A percentile compares a stretch with the other conserved stretches of the same genome.
These are phyloP conservation scores for Microbotryum violaceum DNA, from an alignment of 1,284 basidiomycete genomes.

Conservation along the genomic window DNA sequence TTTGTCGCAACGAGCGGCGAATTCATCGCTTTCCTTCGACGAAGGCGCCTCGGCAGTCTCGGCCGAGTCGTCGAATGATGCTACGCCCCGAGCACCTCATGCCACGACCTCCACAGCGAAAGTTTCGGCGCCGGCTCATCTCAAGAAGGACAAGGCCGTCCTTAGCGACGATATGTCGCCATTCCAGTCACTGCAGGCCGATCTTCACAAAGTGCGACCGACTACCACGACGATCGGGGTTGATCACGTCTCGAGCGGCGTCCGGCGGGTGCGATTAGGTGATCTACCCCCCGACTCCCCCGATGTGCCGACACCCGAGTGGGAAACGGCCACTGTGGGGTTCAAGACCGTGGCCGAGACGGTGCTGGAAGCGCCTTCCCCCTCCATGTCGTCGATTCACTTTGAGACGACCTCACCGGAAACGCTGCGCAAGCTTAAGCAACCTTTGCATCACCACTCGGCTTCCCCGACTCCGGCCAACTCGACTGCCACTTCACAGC, in stretches of 20 bases:
- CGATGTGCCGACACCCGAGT: conserved; percentile 30
- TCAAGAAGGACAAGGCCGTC: neutral
- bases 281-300: conserved; percentile 34
- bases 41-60: conserved; percentile 3
- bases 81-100: neutral
- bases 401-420: neutral
- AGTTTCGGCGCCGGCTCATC: neutral
- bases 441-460: too few species aligned
- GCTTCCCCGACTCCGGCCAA: neutral
- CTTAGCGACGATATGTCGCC: conserved; percentile 19
- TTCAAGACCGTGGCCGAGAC: neutral
- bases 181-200: conserved; percentile 17
- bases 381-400: neutral
- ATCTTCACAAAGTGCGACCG: conserved; percentile 14
- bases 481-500: neutral
- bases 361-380: too few species aligned
- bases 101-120: neutral
- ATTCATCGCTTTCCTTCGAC: conserved; percentile 8
- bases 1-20: conserved; percentile 2
- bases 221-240: neutral
- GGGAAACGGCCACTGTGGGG: conserved; percentile 29
- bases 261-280: conserved; percentile 13
- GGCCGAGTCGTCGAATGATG: neutral
- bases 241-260: conserved; percentile 4
- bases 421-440: too few species aligned